phyloP scores from a whole-genome alignment of 2,329 filamentous ascomycete genomes.

The Sarocladium kiliense region DNA sequence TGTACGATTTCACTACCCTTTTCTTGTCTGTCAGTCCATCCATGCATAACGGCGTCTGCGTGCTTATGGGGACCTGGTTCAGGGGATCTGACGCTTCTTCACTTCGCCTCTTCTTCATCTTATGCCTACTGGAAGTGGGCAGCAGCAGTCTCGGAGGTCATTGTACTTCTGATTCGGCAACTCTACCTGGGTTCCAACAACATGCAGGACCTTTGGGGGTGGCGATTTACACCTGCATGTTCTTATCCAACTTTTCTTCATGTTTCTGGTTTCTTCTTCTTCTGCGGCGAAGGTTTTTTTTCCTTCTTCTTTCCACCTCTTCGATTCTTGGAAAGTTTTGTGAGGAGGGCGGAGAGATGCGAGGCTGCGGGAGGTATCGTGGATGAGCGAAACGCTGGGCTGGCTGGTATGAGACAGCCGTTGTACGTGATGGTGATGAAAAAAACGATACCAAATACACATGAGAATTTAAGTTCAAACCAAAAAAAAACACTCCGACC shows the following conservation, averaged over 20 bases:
- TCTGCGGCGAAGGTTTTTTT: background rate
- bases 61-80: background rate
- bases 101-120: background rate
- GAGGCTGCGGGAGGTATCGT: no score
- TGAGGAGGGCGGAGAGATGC: background rate
- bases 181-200: background rate
- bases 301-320: background rate
- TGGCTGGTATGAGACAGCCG: background rate
- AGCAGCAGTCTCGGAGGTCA: background rate
- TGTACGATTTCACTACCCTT: constrained; percentile 1
- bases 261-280: background rate
- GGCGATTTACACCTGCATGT: background rate
- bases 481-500: background rate
- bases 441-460: constrained; percentile 2
- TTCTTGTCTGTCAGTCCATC: background rate
- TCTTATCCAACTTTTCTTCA: background rate
- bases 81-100: background rate
- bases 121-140: background rate
- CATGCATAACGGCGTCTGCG: constrained; percentile 9
- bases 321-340: background rate
- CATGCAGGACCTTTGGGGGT: background rate
- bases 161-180: background rate
- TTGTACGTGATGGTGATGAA: constrained; percentile 2
- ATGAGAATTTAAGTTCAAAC: constrained; percentile 5
- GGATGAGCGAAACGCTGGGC: no score